Evolutionary conservation across 306 rosid genomes (phyloP).

Genomic region (Quercus berberidifolia): DNA sequence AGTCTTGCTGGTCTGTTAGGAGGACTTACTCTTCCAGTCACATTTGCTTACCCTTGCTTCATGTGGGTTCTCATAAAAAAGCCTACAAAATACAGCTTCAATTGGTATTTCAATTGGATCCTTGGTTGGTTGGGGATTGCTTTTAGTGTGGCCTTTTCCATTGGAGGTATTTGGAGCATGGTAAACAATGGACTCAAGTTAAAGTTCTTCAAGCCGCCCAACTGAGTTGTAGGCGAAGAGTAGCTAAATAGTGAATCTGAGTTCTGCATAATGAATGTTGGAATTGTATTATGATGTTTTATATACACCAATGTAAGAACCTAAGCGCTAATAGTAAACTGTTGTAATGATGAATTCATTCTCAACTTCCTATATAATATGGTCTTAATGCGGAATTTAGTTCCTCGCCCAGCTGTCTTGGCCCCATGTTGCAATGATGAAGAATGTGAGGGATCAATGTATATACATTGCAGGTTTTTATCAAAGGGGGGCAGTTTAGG

Average conservation of each 20-base stretch:
- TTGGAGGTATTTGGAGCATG: conserved; percentile 99
- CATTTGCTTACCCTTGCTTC: conserved; percentile 99
- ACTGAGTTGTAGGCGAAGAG: conserved; percentile 18
- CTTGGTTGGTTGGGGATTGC: conserved; percentile 92
- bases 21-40: conserved; percentile 97
- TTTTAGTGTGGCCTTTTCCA: conserved; percentile 87
- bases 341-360: conserved; percentile 1
- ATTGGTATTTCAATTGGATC: conserved; percentile 91
- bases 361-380: not conserved
- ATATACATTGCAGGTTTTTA: too few relatives aligned
- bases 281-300: not conserved
- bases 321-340: conserved; percentile 4
- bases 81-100: conserved; percentile 85
- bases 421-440: not conserved
- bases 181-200: conserved; percentile 87
- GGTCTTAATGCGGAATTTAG: not conserved
- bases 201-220: conserved; percentile 96
- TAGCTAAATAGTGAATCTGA: not conserved
- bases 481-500: too few relatives aligned
- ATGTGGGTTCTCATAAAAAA: conserved; percentile 98
- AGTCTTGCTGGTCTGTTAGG: conserved; percentile 95
- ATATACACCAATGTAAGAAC: not conserved
- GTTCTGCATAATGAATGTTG: not conserved
- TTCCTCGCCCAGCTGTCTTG: not conserved
- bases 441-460: not conserved